Base-by-base conservation (phyloP, 192 early-diverging fungal genomes). In the Oehlia diaphana region DNA sequence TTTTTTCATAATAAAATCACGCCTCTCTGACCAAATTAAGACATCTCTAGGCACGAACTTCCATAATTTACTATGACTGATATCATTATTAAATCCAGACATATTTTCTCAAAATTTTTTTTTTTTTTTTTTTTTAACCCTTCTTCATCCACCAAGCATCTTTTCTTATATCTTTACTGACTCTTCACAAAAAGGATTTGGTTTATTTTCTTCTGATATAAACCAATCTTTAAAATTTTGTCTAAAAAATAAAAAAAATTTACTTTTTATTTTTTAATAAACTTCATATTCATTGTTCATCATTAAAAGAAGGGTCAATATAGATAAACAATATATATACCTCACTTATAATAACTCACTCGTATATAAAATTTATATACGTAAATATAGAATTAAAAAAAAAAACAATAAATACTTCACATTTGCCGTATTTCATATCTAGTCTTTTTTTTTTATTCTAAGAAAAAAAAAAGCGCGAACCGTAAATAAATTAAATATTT, bases 11-110 rank as follows among this genome's bases (percentile, higher is more conserved):
- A 19, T 9, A 23, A 47, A 42, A 39, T 70, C 68, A 70, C 68
- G 39, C 68, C 68, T 70, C 68, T 70, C 9, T 70, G 21, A 44
- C 68, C n/a, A n/a, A 70, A 70, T 42, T 21, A n/a, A 61, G 73
- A 62, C 31, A 33, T 61, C 7, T 28, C 50, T 61, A n/a, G 23
- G 28, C 19, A 62, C 73, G 61, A 61, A 72, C 8, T 72, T 26
- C 42, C 73, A 5, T 33, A 47, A 47, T 61, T 4, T 33, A 26
- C 16, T 35, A 23, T 31, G 9, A 33, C 19, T 58, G 28, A 53
- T 61, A 28, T 53, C 28, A 61, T 58, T 61, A 21, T 21, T 42
- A 47, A 50, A 31, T 33, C 72, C 47, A n/a, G 72, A 23, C 19
- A 47, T 12, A 12, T 47, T 47, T 47, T 47, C 12, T 47, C 10